Evolutionary conservation across 164 flowering plant species (phyloP), one percentile per base, ranked within the genome.

Genomic region (Tinospora cordifolia): DNA sequence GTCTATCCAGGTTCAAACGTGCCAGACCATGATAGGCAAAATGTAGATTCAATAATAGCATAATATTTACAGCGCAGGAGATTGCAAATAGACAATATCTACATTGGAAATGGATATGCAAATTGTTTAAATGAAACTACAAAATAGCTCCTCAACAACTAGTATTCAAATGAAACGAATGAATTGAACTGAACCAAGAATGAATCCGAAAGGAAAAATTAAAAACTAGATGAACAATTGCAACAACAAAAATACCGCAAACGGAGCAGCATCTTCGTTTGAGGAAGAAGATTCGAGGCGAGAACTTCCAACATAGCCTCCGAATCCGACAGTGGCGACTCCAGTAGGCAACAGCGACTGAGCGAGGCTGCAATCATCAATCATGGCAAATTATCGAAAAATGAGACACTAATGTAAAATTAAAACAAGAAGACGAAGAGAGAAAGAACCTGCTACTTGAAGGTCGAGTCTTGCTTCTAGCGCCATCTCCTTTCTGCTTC

Each of bases 361-460:
- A 27, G 99, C 97, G 36, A 85, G 71, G 72, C 97, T 92, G 77
- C 51, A 22, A 64, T 38, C 26, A 34, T 6, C 10, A 13, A 26
- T 40, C 24, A 3, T 9, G 9, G 12, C 4, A 17, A 39, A 8
- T 17, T 4, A 40, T 6, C 34, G 30, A 60, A 46, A 10, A n/a
- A 14, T 5, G 2, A 36, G 57, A 3, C 30, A 63, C 19, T 5
- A 25, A 63, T 22, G 7, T 5, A 41, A 21, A 21, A 72, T 0
- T 40, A 24, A 68, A 10, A 12, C 0, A 66, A 59, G 57, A 46
- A 41, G 13, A 62, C 4, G 19, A 7, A 21, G 4, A 24, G 51
- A 51, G 11, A 8, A 19, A 63, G 19, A 6, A 90, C 98, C 97
- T 91, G 97, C 99, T 95, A 82, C 97, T 92, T 6, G 98, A 95